phyloP scores from a whole-genome alignment of 73 alveolate genomes.

The Chromera velia region DNA sequence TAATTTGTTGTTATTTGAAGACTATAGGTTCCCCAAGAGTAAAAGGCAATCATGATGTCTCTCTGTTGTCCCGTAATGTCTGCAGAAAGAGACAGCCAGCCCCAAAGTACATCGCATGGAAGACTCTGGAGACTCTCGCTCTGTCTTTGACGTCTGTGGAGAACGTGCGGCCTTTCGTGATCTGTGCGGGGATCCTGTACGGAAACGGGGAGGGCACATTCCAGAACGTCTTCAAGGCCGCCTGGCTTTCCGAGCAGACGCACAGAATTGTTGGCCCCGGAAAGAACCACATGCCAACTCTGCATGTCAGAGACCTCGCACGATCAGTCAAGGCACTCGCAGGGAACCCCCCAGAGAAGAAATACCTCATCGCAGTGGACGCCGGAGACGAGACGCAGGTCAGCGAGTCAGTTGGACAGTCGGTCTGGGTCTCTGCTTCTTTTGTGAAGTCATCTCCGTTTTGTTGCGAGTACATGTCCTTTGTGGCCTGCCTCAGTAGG shows the following conservation, averaged over 20 bases:
- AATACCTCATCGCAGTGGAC: conserved; percentile 86
- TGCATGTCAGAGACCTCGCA: conserved; percentile 86
- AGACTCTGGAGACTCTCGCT: conserved; percentile 80
- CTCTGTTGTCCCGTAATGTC: no score
- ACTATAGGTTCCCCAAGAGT: no score
- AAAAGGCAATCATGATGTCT: no score
- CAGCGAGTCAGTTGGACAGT: no score
- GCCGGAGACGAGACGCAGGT: conserved; percentile 57
- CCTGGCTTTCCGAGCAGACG: conserved; percentile 18
- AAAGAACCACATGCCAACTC: conserved; percentile 80
- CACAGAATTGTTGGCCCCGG: conserved; percentile 63
- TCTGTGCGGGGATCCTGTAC: conserved; percentile 85
- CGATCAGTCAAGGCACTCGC: conserved; percentile 68
- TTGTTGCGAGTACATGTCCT: no score
- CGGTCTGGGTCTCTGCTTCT: no score
- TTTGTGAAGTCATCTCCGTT: no score
- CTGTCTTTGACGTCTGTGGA: conserved; percentile 69
- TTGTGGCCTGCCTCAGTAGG: no score
- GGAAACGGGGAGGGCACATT: conserved; percentile 84
- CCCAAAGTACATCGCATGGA: conserved; percentile 22
- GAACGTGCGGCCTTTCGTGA: conserved; percentile 73
- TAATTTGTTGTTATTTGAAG: no score
- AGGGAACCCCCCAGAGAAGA: conserved; percentile 65
- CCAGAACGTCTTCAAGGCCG: conserved; percentile 58
- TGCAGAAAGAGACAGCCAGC: no score